Evolutionary conservation across 2,329 filamentous ascomycete species (phyloP), one percentile per base, ranked within the genome.

Genomic region (Teratosphaeria pseudoeucalypti): DNA sequence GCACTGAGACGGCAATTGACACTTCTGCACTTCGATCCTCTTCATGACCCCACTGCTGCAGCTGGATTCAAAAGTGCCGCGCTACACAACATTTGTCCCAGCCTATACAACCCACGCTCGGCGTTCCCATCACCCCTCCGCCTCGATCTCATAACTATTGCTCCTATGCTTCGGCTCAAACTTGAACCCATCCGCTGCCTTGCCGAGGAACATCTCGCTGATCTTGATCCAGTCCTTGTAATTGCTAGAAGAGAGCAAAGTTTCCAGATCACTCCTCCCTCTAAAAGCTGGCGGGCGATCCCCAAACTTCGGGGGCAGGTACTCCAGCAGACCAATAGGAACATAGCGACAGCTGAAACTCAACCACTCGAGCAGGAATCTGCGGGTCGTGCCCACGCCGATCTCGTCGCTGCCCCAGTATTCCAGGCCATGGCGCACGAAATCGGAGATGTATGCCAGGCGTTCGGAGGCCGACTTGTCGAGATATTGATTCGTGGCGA

Each of bases 141-240:
- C 87, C 74, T 91, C 90, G 55, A 88, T 85, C 68, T 92, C 88
- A 71, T 96, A 96, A 57, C 86, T 84, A 72, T 95, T 95, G 54
- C 90, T 94, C 79, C 96, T 97, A 79, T 99, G 94, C 80, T 99
- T 99, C 2, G 94, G 94, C 76, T 92, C 85, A 76, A 97, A 99
- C 65, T 88, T 86, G 81, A 97, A 99, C 68, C 89, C 87, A 47
- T 89, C 85, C 66, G 95, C 90, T 6, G 90, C 89, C 54, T 90
- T 90, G 7, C 94, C 94, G 19, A 99, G 81, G 79, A 95, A 99
- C 91, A 99, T 97, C 73, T 99, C 94, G 73, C 92, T 95, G 69
- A 99, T 95, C 79, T 96, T 97, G 73, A 99, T 91, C 94, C 94
- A 99, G 74, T 99, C 94, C 77, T 87, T 88, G 77, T 95, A 96